Percentiles rank a stretch among this genome's conserved stretches.
These are phyloP conservation scores for Eucalyptus regnans DNA, from an alignment of 345 rosid species.

Conservation along the genomic window DNA sequence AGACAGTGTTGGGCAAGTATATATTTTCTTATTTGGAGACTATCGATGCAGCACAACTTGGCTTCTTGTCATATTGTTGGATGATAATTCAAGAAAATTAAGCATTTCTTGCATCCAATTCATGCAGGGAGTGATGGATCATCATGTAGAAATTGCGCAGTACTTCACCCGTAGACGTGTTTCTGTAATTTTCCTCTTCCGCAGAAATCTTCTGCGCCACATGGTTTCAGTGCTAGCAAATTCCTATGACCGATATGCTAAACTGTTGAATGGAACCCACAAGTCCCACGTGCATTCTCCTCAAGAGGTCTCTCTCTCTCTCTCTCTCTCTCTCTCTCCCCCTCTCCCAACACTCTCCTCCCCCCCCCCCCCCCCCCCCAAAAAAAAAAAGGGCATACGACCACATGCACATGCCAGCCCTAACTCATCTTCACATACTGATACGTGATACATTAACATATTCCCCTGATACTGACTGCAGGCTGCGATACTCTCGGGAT, in stretches of 20 bases:
- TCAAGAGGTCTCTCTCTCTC: conserved; percentile 44
- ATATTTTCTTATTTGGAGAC: background rate
- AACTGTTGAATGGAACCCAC: conserved; percentile 89
- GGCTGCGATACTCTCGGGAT: conserved; percentile 67
- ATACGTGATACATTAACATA: background rate
- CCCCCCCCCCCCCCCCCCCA: rapidly evolving
- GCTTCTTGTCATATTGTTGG: background rate
- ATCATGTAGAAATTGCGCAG: conserved; percentile 50
- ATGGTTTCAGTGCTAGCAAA: conserved; percentile 84
- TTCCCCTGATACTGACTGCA: conserved; percentile 6
- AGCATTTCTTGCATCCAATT: background rate
- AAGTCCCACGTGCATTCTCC: conserved; percentile 91
- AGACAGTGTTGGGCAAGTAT: background rate
- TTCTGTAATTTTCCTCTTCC: conserved; percentile 58
- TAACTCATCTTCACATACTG: background rate
- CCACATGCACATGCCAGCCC: background rate
- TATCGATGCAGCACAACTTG: background rate
- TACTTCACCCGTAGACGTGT: conserved; percentile 78
- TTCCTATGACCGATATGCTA: conserved; percentile 78
- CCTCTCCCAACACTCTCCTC: background rate
- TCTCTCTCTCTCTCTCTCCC: background rate
- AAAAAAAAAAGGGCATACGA: background rate
- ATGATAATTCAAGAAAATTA: background rate
- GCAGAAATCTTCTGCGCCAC: conserved; percentile 70
- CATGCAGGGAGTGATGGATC: conserved; percentile 60